Conservation (phyloP, 2,329 filamentous ascomycete species). For the Xylaria sp. region DNA sequence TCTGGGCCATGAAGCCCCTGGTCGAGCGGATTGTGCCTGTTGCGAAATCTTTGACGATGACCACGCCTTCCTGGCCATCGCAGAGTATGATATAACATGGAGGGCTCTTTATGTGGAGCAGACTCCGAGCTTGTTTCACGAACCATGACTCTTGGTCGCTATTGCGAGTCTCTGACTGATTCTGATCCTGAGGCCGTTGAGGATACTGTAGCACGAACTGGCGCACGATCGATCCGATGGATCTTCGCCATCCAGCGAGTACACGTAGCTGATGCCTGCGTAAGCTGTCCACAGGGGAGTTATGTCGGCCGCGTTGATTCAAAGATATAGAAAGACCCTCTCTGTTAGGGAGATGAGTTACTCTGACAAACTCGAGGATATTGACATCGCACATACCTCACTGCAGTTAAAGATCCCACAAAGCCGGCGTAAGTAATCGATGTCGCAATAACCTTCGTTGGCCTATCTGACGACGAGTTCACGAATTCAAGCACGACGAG, state of each 20-base stretch:
- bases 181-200: background rate
- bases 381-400: slow-evolving; percentile 32
- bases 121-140: slow-evolving; percentile 17
- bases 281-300: slow-evolving; percentile 36
- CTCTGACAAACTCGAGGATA: background rate
- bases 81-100: slow-evolving; percentile 54
- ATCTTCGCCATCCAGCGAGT: slow-evolving; percentile 47
- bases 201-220: slow-evolving; percentile 19
- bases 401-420: slow-evolving; percentile 47
- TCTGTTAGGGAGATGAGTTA: slow-evolving; percentile 21
- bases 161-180: background rate
- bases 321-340: slow-evolving; percentile 42
- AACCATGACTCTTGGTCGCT: slow-evolving; percentile 2
- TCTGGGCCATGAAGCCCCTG: slow-evolving; percentile 48
- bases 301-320: slow-evolving; percentile 47
- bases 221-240: slow-evolving; percentile 49
- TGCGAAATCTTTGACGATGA: slow-evolving; percentile 52
- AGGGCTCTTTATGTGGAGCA: slow-evolving; percentile 41
- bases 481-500: slow-evolving; percentile 50
- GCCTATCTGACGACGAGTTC: slow-evolving; percentile 26
- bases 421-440: slow-evolving; percentile 48
- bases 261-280: slow-evolving; percentile 48
- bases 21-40: slow-evolving; percentile 41
- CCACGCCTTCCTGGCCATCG: slow-evolving; percentile 41
- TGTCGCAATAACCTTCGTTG: slow-evolving; percentile 38